These are phyloP conservation scores for Raddia guianensis DNA, from an alignment of 176 grass and related monocot genomes.

Conservation along the genomic window DNA sequence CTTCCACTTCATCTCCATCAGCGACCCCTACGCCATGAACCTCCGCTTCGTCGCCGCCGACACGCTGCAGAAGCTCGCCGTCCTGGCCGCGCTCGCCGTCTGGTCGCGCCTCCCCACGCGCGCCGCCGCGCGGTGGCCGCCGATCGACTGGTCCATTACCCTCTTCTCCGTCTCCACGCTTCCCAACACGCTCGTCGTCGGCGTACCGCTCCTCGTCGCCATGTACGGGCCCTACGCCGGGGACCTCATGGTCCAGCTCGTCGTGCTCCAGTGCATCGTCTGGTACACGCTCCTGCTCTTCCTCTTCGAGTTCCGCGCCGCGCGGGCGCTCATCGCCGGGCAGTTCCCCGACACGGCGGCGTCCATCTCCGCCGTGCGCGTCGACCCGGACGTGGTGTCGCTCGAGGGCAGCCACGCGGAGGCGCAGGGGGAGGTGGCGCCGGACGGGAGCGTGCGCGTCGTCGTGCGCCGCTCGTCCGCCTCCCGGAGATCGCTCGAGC, in stretches of 20 bases:
- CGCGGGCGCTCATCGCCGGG: constrained; percentile 44
- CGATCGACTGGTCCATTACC: constrained; percentile 65
- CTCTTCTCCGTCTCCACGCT: constrained; percentile 56
- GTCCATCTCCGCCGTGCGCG: constrained; percentile 39
- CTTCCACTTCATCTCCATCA: constrained; percentile 73
- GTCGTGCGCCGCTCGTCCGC: constrained; percentile 40
- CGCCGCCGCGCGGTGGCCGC: background rate
- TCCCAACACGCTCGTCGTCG: constrained; percentile 73
- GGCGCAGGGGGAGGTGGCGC: constrained; percentile 43
- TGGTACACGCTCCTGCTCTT: constrained; percentile 69
- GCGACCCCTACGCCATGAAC: constrained; percentile 69
- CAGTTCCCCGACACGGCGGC: constrained; percentile 28
- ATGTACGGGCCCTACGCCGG: constrained; percentile 60
- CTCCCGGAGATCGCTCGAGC: constrained; percentile 36
- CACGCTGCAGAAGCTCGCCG: constrained; percentile 64
- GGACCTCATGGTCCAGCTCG: constrained; percentile 62
- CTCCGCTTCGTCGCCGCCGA: constrained; percentile 72
- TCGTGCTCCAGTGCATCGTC: constrained; percentile 69
- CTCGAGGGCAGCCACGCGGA: constrained; percentile 48
- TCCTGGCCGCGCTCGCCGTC: constrained; percentile 49
- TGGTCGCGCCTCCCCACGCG: constrained; percentile 37
- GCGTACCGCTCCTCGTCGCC: constrained; percentile 55
- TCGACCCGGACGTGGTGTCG: constrained; percentile 57
- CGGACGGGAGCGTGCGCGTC: constrained; percentile 40
- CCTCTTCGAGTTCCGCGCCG: constrained; percentile 70